These are phyloP conservation scores for Antrodiella citrinella DNA, from an alignment of 768 basidiomycete species.

Conservation along the genomic window DNA sequence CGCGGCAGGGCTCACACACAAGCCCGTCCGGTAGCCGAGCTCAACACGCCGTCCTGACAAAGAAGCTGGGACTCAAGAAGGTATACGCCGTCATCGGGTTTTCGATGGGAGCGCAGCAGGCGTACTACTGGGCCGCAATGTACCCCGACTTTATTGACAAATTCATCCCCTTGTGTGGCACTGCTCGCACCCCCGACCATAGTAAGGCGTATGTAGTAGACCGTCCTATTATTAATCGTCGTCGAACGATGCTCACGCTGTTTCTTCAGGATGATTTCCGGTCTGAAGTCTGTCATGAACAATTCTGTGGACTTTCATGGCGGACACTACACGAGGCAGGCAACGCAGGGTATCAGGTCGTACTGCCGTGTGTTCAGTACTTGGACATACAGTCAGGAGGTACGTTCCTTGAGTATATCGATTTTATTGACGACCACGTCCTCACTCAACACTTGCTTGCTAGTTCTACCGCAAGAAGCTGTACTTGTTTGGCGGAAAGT, in stretches of 20 bases:
- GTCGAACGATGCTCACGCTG: neutral
- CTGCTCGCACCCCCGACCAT: constrained; percentile 47
- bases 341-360: constrained; percentile 13
- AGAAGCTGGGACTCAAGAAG: constrained; percentile 36
- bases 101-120: constrained; percentile 54
- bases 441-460: neutral
- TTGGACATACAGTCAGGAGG: constrained; percentile 15
- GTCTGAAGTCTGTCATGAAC: constrained; percentile 13
- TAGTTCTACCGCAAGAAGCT: constrained; percentile 49
- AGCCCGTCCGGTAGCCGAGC: constrained; percentile 31
- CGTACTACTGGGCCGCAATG: constrained; percentile 49
- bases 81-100: constrained; percentile 44
- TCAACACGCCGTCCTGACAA: constrained; percentile 44
- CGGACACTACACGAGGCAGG: constrained; percentile 13
- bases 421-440: too few relatives aligned
- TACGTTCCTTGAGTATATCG: too few relatives aligned
- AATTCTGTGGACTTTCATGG: constrained; percentile 16
- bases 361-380: constrained; percentile 14
- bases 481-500: constrained; percentile 37
- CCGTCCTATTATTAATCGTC: too few relatives aligned
- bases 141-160: constrained; percentile 48
- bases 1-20: neutral
- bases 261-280: constrained; percentile 32
- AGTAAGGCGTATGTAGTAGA: constrained; percentile 37
- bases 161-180: constrained; percentile 43